These are phyloP conservation scores for Debaryomycetaceae sp. DNA, from an alignment of 1,139 yeast species.

Conservation along the genomic window DNA sequence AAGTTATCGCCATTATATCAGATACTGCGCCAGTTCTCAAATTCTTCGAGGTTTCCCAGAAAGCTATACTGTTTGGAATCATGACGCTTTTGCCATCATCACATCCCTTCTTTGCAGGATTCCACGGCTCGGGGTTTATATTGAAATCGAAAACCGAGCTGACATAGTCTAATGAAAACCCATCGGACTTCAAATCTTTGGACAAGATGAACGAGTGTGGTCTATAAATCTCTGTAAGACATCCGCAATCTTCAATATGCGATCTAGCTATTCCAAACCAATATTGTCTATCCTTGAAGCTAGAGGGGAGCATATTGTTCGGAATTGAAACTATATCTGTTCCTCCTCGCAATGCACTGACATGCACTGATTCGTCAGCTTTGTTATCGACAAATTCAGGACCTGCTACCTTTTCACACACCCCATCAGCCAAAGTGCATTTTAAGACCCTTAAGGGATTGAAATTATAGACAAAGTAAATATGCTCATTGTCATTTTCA, in stretches of 20 bases:
- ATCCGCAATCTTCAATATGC: conserved; percentile 11
- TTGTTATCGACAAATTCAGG: conserved; percentile 10
- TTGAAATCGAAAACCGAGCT: conserved; percentile 18
- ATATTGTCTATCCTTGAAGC: conserved; percentile 14
- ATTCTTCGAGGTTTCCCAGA: conserved; percentile 11
- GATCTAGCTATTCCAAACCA: conserved; percentile 17
- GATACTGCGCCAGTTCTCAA: not conserved
- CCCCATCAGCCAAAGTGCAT: conserved; percentile 13
- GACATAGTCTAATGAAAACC: conserved; percentile 14
- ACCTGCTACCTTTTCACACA: conserved; percentile 12
- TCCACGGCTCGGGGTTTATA: conserved; percentile 17
- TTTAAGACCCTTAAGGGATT: conserved; percentile 15
- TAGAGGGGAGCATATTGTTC: conserved; percentile 7
- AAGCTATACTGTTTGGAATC: conserved; percentile 19
- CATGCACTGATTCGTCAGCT: conserved; percentile 10
- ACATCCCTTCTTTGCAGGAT: conserved; percentile 8
- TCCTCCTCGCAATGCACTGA: conserved; percentile 17
- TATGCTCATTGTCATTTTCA: conserved; percentile 9
- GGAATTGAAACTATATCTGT: conserved; percentile 13
- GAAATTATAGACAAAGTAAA: conserved; percentile 17
- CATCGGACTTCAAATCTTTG: conserved; percentile 6
- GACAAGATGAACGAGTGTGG: conserved; percentile 18
- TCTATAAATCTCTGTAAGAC: conserved; percentile 14
- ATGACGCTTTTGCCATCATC: conserved; percentile 18
- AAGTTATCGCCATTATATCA: conserved; percentile 18